Evolutionary conservation across 768 basidiomycete genomes (phyloP).

Genomic region (Mycena vitilis): DNA sequence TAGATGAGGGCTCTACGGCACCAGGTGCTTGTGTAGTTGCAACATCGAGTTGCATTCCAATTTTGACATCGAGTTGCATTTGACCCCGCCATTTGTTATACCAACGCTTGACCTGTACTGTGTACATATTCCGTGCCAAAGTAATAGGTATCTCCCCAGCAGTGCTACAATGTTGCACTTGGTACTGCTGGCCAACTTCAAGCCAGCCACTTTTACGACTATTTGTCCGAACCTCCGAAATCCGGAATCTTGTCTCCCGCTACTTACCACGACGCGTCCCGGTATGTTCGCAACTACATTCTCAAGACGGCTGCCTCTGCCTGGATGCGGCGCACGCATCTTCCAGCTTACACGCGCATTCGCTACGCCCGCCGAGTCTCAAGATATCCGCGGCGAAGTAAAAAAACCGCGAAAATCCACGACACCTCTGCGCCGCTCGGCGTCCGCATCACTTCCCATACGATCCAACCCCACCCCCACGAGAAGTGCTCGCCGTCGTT

Average conservation of each 20-base stretch:
- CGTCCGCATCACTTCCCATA: slow-evolving; percentile 87
- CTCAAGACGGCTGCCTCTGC: slow-evolving; percentile 15
- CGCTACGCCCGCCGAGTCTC: slow-evolving; percentile 21
- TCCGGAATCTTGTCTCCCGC: no score
- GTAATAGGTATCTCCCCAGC: no score
- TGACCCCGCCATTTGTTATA: slow-evolving; percentile 19
- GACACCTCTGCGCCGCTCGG: slow-evolving; percentile 84
- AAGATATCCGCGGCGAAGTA: slow-evolving; percentile 25
- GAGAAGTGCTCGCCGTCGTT: slow-evolving; percentile 69
- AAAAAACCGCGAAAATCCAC: slow-evolving; percentile 64
- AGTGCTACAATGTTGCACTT: no score
- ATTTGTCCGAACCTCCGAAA: no score
- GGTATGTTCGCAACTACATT: slow-evolving; percentile 16
- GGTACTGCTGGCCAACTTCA: no score
- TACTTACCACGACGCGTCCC: slow-evolving; percentile 26
- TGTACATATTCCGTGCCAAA: background rate
- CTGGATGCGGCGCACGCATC: background rate
- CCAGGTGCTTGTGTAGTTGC: background rate
- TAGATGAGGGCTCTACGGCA: no score
- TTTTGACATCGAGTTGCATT: no score
- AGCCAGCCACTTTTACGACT: no score
- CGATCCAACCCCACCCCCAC: slow-evolving; percentile 90
- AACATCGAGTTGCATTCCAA: slow-evolving; percentile 8
- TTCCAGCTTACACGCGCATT: slow-evolving; percentile 14
- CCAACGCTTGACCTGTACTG: background rate